Evolutionary conservation across 1,139 yeast genomes (phyloP).

Genomic region (Yarrowia galli): DNA sequence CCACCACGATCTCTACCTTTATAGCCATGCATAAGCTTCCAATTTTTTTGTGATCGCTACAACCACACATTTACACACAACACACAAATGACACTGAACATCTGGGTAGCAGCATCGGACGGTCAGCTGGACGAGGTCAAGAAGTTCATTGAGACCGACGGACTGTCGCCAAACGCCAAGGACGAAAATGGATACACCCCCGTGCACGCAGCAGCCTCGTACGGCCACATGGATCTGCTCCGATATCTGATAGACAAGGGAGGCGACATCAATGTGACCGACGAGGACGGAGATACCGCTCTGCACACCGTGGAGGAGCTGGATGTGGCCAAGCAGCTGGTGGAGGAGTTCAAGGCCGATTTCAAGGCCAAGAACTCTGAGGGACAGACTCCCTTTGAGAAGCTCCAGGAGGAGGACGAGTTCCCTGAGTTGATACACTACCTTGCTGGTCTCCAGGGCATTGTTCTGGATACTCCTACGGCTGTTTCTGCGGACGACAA

Average conservation of each 20-base stretch:
- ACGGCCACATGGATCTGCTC: constrained; percentile 78
- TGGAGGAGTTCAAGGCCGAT: constrained; percentile 74
- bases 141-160: constrained; percentile 59
- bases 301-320: constrained; percentile 86
- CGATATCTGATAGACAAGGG: constrained; percentile 63
- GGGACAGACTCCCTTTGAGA: constrained; percentile 70
- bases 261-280: constrained; percentile 84
- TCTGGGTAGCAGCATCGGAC: constrained; percentile 97
- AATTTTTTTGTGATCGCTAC: neutral
- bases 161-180: constrained; percentile 68
- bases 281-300: constrained; percentile 94
- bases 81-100: constrained; percentile 56
- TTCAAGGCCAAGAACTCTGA: constrained; percentile 68
- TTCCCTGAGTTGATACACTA: constrained; percentile 78
- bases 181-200: constrained; percentile 97
- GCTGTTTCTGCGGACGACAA: constrained; percentile 39
- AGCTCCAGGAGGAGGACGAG: constrained; percentile 83
- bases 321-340: constrained; percentile 65
- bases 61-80: neutral
- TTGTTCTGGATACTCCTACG: constrained; percentile 36
- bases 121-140: constrained; percentile 69
- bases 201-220: constrained; percentile 95
- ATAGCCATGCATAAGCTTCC: constrained; percentile 2
- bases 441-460: constrained; percentile 56
- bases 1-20: neutral